Evolutionary conservation across 2,329 filamentous ascomycete genomes (phyloP).

Genomic region (Pseudogymnoascus sp.): DNA sequence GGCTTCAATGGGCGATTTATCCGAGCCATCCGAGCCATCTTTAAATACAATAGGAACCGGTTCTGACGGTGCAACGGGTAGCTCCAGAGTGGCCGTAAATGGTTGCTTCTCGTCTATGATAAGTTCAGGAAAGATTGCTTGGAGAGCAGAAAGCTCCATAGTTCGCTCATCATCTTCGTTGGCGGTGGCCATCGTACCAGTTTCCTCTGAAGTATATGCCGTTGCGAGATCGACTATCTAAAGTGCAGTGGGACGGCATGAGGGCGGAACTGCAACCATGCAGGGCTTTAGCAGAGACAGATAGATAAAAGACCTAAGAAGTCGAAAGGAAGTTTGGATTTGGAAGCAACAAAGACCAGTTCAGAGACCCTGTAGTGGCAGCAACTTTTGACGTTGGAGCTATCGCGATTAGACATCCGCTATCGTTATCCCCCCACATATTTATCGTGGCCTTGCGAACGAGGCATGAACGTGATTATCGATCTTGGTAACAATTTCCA

Average conservation of each 20-base stretch:
- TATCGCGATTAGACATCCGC: not conserved
- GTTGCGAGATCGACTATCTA: not conserved
- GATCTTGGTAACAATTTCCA: not conserved
- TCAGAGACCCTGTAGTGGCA: not conserved
- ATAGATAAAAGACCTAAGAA: not conserved
- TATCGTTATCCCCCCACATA: not conserved
- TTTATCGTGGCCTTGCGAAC: not conserved
- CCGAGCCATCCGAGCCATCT: not conserved
- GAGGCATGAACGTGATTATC: not conserved
- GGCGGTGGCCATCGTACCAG: slow-evolving; percentile 25
- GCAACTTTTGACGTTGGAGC: not conserved
- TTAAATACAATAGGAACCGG: slow-evolving; percentile 35
- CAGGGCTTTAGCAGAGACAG: not conserved
- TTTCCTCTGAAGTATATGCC: not conserved
- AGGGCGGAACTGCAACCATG: slow-evolving; percentile 1
- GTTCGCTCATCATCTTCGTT: slow-evolving; percentile 55
- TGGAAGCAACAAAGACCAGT: not conserved
- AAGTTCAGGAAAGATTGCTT: slow-evolving; percentile 61
- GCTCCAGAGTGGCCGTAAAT: slow-evolving; percentile 42
- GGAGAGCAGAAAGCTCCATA: slow-evolving; percentile 51
- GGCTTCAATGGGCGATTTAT: slow-evolving; percentile 17
- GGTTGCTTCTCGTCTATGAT: slow-evolving; percentile 34
- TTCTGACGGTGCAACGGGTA: slow-evolving; percentile 47
- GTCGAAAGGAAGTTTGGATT: not conserved
- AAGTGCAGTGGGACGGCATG: not conserved